Evolutionary conservation across 1,284 basidiomycete genomes (phyloP), one percentile per base, ranked within the genome.

Genomic region (Puccinia novopanici): DNA sequence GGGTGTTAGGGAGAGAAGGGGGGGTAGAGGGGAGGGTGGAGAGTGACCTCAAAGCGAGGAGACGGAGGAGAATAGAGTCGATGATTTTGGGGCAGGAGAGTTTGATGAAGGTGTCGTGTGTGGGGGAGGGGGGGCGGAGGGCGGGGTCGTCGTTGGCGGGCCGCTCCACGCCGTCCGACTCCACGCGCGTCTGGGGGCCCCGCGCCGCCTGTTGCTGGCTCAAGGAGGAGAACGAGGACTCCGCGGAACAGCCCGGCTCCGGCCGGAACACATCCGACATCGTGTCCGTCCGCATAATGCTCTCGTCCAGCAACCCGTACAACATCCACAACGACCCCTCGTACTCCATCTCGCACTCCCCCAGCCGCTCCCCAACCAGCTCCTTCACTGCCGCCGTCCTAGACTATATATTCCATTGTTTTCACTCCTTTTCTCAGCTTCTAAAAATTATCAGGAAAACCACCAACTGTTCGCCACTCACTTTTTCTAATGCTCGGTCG

Each of bases 251-350:
- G 6, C 27, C 27, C 55, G 55, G 8, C n/a, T 22, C n/a, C n/a
- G 55, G 55, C n/a, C 27, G 55, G 8, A 30, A 30, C 55, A 45
- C 45, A 45, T 40, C 19, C 10, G 19, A 37, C 5, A 65, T 40
- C 34, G 3, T 8, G 40, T 40, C 40, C 12, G 65, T 45, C 19
- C 45, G 2, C 30, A 45, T 45, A 17, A 98, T 88, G 3, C 92
- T 89, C 82, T 95, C 93, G 85, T 99, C 96, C 84, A 96, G 91
- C 6, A 98, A 88, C 0, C 94, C 92, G 83, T 93, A 92, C 37
- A 99, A 88, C 85, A 95, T 92, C 92, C 93, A 96, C 24, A 97
- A 86, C 0, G 94, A 94, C 82, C 94, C 94, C 85, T 98, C 95
- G 87, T 99, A 99, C 52, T 95, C 89, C 84, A 92, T 91, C 87